These are phyloP conservation scores for Cytospora schulzeri DNA, from an alignment of 2,329 filamentous ascomycete genomes.

Conservation along the genomic window DNA sequence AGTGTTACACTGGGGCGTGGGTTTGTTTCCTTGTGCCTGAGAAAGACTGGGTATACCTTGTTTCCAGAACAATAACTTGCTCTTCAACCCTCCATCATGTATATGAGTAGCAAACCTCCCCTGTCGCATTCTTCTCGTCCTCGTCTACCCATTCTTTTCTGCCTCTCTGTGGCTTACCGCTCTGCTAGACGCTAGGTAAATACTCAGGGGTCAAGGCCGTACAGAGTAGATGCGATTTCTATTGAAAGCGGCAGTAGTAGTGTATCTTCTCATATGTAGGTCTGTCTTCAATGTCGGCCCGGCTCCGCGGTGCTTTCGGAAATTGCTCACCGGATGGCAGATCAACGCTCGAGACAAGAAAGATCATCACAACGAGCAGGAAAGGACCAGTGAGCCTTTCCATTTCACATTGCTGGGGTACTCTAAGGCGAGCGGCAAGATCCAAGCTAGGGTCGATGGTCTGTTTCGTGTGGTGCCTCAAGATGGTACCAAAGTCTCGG, in stretches of 20 bases:
- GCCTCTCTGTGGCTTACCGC: too few relatives aligned
- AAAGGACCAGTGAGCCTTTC: too few relatives aligned
- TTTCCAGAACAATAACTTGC: too few relatives aligned
- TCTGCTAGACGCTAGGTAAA: not conserved
- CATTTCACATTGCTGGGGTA: not conserved
- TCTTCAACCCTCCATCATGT: too few relatives aligned
- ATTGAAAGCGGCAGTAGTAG: not conserved
- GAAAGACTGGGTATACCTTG: too few relatives aligned
- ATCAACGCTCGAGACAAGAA: constrained; percentile 6
- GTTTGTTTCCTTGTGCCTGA: too few relatives aligned
- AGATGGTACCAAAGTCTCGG: not conserved
- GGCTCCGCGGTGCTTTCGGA: constrained; percentile 1
- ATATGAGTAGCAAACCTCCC: too few relatives aligned
- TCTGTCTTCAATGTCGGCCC: not conserved
- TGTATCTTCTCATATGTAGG: not conserved
- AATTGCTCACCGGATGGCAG: not conserved
- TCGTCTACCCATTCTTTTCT: too few relatives aligned
- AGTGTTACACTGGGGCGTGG: too few relatives aligned
- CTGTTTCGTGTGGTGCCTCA: constrained; percentile 19
- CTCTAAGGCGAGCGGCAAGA: constrained; percentile 8
- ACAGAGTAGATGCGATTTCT: not conserved
- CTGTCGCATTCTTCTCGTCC: too few relatives aligned
- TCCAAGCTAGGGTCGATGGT: constrained; percentile 12
- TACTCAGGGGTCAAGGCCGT: too few relatives aligned
- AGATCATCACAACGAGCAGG: not conserved